These are phyloP conservation scores for Kockiozyma suomiensis DNA, from an alignment of 805 yeast species.

Conservation along the genomic window DNA sequence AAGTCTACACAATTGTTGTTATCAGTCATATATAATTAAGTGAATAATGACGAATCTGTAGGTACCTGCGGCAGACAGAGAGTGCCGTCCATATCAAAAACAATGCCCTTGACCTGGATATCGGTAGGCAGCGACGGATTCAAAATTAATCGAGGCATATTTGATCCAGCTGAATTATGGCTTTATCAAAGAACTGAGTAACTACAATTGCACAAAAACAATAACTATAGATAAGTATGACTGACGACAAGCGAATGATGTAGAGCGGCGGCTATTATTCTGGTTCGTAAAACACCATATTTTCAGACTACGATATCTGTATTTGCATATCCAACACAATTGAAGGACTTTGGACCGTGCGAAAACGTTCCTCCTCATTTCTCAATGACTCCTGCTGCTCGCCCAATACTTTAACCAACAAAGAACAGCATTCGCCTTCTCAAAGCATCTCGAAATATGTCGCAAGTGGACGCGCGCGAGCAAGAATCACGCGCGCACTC, in stretches of 20 bases:
- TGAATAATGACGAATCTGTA: background rate
- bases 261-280: background rate
- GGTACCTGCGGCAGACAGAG: slow-evolving; percentile 60
- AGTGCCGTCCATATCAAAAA: slow-evolving; percentile 84
- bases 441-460: background rate
- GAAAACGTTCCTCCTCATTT: slow-evolving; percentile 1
- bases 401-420: background rate
- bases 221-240: no score
- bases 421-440: background rate
- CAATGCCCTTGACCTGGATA: slow-evolving; percentile 51
- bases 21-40: background rate
- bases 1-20: background rate
- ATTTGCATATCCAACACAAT: background rate
- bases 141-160: slow-evolving; percentile 28
- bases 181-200: no score
- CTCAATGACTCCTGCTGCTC: no score
- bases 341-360: background rate
- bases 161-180: no score
- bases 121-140: slow-evolving; percentile 22
- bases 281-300: no score
- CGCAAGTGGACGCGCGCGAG: background rate
- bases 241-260: background rate
- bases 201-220: no score
- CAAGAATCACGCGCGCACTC: background rate
- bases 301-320: background rate